These are phyloP conservation scores for Rhizophagus prolifer DNA, from an alignment of 192 early-diverging fungal species.

Conservation along the genomic window DNA sequence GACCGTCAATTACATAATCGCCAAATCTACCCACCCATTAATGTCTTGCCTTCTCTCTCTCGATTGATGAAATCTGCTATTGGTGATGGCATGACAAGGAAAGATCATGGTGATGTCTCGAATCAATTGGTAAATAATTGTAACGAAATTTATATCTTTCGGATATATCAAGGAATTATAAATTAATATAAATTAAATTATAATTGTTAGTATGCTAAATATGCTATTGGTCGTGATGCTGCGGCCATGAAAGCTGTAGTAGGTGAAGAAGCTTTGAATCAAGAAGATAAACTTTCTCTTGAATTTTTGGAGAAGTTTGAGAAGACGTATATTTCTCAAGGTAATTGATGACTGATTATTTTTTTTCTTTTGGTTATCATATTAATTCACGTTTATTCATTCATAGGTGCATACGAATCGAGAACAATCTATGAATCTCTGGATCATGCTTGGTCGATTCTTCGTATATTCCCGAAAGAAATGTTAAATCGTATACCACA, in stretches of 20 bases:
- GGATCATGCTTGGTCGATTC: slow-evolving; percentile 96
- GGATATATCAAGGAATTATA: background rate
- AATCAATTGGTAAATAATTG: slow-evolving; percentile 79
- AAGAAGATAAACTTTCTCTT: slow-evolving; percentile 95
- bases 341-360: slow-evolving; percentile 34
- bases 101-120: slow-evolving; percentile 98
- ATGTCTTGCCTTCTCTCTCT: slow-evolving; percentile 97
- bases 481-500: slow-evolving; percentile 98
- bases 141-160: background rate
- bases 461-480: slow-evolving; percentile 99
- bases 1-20: slow-evolving; percentile 98
- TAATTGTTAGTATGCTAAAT: slow-evolving; percentile 84
- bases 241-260: slow-evolving; percentile 99
- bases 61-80: slow-evolving; percentile 99
- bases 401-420: slow-evolving; percentile 83
- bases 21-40: slow-evolving; percentile 99
- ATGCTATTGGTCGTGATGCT: slow-evolving; percentile 98
- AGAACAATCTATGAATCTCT: slow-evolving; percentile 96
- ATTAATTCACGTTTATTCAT: background rate
- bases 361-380: slow-evolving; percentile 7
- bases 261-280: slow-evolving; percentile 97
- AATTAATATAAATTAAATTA: background rate
- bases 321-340: slow-evolving; percentile 95
- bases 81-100: slow-evolving; percentile 95
- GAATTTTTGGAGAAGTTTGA: slow-evolving; percentile 99